These are phyloP conservation scores for Elaphomyces granulatus DNA, from an alignment of 495 filamentous ascomycete genomes.

Conservation along the genomic window DNA sequence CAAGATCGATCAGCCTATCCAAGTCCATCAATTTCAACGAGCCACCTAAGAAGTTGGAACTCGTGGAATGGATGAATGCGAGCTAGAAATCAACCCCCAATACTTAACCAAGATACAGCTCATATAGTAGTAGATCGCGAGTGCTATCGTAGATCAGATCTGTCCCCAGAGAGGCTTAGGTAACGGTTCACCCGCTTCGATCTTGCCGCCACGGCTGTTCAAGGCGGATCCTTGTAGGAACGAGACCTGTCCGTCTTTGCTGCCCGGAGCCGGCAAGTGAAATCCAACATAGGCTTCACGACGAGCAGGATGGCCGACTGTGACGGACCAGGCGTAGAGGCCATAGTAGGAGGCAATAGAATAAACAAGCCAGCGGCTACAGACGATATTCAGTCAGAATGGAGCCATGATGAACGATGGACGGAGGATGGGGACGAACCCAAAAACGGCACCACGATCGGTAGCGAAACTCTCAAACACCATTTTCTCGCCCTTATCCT, in stretches of 20 bases:
- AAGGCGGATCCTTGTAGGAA: slow-evolving; percentile 7
- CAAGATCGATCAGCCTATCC: no score
- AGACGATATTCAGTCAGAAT: slow-evolving; percentile 10
- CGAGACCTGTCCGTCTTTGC: slow-evolving; percentile 16
- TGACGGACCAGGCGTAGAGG: slow-evolving; percentile 69
- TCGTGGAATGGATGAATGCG: no score
- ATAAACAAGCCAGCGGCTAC: slow-evolving; percentile 85
- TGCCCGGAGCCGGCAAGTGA: slow-evolving; percentile 24
- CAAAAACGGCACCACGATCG: slow-evolving; percentile 65
- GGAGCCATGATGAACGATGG: slow-evolving; percentile 1
- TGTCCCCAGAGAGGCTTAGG: slow-evolving; percentile 48
- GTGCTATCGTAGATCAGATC: slow-evolving; percentile 23
- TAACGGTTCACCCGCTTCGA: slow-evolving; percentile 33
- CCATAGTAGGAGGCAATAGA: slow-evolving; percentile 88
- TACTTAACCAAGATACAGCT: not conserved
- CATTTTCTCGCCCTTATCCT: slow-evolving; percentile 50
- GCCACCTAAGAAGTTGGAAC: no score
- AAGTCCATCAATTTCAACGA: no score
- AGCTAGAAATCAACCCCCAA: no score
- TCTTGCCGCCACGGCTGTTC: slow-evolving; percentile 15
- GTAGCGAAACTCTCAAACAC: slow-evolving; percentile 63
- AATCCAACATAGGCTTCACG: slow-evolving; percentile 86
- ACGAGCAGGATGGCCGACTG: slow-evolving; percentile 56
- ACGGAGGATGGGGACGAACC: slow-evolving; percentile 39
- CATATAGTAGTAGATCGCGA: not conserved